Evolutionary conservation across 2,329 filamentous ascomycete species (phyloP).

Genomic region (Colletotrichum cuscutae): DNA sequence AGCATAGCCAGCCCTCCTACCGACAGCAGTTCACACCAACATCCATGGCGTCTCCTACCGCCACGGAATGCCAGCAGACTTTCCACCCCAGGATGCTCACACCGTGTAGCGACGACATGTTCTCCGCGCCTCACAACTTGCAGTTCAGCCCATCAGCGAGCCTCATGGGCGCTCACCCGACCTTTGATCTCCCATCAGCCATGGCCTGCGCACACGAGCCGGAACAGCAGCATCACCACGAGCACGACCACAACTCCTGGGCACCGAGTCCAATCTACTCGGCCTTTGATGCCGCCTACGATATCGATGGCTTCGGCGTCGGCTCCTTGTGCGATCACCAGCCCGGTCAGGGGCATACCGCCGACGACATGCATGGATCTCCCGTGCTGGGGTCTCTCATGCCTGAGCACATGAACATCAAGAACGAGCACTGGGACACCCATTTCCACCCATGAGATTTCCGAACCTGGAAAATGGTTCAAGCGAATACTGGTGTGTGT

Average conservation of each 20-base stretch:
- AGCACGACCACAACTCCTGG: conserved; percentile 45
- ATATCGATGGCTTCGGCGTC: conserved; percentile 48
- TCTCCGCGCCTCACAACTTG: conserved; percentile 42
- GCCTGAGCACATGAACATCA: conserved; percentile 44
- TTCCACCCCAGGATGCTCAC: conserved; percentile 58
- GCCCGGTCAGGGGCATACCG: conserved; percentile 42
- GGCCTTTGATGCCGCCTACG: conserved; percentile 53
- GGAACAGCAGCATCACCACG: conserved; percentile 43
- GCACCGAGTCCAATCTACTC: conserved; percentile 48
- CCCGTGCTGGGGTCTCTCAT: conserved; percentile 40
- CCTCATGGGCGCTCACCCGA: conserved; percentile 42
- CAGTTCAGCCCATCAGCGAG: conserved; percentile 46
- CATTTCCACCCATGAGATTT: conserved; percentile 25
- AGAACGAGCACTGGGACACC: conserved; percentile 48
- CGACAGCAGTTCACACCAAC: conserved; percentile 49
- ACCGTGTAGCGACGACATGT: conserved; percentile 63
- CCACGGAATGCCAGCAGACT: conserved; percentile 40
- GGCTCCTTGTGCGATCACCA: conserved; percentile 43
- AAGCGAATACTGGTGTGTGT: background rate
- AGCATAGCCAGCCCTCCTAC: conserved; percentile 45
- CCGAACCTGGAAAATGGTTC: background rate
- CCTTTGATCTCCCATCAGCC: conserved; percentile 44
- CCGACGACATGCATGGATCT: conserved; percentile 39
- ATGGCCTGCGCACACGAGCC: conserved; percentile 40
- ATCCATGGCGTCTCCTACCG: conserved; percentile 48